These are phyloP conservation scores for Dictyostelium citrinum DNA, from an alignment of 78 protist genomes.

Conservation along the genomic window DNA sequence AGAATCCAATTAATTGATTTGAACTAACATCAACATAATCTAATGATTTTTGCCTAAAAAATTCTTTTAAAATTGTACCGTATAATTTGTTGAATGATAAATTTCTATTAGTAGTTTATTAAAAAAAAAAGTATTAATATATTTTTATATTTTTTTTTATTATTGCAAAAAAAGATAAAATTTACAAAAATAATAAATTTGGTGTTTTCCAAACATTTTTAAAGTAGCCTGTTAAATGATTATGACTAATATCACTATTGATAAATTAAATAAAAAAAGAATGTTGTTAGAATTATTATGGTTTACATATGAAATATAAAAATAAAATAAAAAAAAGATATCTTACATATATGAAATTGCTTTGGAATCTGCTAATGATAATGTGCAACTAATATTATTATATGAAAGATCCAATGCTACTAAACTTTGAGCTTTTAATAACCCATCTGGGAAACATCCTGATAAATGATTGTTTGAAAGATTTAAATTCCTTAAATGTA, in stretches of 20 bases:
- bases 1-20: neutral
- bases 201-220: slow-evolving; percentile 3
- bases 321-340: neutral
- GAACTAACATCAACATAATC: neutral
- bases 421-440: slow-evolving; percentile 4
- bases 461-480: neutral
- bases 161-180: neutral
- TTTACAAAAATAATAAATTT: neutral
- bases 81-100: neutral
- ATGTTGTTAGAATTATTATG: no score
- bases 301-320: no score
- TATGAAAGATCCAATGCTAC: neutral
- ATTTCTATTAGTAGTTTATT: neutral
- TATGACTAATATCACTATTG: slow-evolving; percentile 9
- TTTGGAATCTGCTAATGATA: neutral
- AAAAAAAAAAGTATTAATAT: neutral
- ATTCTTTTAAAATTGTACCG: neutral
- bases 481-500: neutral
- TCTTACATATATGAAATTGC: neutral
- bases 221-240: slow-evolving; percentile 18
- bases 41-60: neutral
- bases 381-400: neutral
- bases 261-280: neutral
- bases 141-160: neutral
- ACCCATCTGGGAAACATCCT: neutral